Evolutionary conservation across 1,284 basidiomycete species (phyloP).

Genomic region (Veloporphyrellus conicus): DNA sequence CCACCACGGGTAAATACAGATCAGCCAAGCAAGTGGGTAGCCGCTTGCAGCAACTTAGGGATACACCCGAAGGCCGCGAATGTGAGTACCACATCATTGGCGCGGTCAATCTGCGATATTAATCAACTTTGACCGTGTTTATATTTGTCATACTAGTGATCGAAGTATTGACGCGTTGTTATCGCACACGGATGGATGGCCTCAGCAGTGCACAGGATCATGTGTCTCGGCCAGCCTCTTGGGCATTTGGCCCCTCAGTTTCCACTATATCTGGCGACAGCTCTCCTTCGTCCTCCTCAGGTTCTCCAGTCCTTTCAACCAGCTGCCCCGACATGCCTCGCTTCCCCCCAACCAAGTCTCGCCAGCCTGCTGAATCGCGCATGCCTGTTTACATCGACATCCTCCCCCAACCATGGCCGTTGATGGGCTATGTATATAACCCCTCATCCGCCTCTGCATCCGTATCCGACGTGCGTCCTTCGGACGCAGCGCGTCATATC

Average conservation of each 20-base stretch:
- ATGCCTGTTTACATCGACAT: constrained; percentile 59
- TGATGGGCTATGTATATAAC: constrained; percentile 12
- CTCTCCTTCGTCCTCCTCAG: constrained; percentile 35
- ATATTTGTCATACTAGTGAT: constrained; percentile 34
- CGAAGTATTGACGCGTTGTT: constrained; percentile 35
- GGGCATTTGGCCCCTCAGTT: constrained; percentile 22
- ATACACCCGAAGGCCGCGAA: constrained; percentile 61
- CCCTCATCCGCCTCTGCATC: constrained; percentile 13
- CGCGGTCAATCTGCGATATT: constrained; percentile 26
- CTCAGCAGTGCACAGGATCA: constrained; percentile 18
- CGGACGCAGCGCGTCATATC: constrained; percentile 49
- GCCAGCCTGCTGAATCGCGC: constrained; percentile 31
- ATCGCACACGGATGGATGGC: constrained; percentile 27
- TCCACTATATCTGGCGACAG: constrained; percentile 38
- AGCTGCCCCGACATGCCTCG: constrained; percentile 27
- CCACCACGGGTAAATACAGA: constrained; percentile 57
- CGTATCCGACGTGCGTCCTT: constrained; percentile 32
- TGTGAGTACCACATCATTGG: constrained; percentile 41
- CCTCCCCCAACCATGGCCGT: constrained; percentile 36
- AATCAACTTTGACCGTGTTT: constrained; percentile 29
- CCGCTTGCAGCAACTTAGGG: constrained; percentile 66
- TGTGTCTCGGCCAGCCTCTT: constrained; percentile 12
- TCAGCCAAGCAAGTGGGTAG: constrained; percentile 72
- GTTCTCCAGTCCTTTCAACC: constrained; percentile 38
- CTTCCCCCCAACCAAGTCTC: constrained; percentile 17